phyloP scores from a whole-genome alignment of 805 yeast species.

The Cyberlindnera japonica region DNA sequence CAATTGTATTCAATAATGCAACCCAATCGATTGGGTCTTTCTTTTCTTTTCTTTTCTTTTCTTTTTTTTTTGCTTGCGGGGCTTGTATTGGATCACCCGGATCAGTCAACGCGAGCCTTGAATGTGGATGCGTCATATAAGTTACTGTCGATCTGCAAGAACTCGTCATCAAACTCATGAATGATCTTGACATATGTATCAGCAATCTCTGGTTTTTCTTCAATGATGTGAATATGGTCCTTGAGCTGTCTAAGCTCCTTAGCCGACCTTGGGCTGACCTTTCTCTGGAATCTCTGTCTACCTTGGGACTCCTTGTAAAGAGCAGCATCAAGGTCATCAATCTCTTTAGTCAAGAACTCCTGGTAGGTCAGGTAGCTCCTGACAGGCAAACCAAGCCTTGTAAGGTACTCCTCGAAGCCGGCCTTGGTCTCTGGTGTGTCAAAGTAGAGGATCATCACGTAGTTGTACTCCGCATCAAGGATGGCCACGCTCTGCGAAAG shows the following conservation, averaged over 20 bases:
- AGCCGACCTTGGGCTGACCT: slow-evolving; percentile 20
- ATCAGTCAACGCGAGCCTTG: slow-evolving; percentile 3
- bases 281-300: slow-evolving; percentile 21
- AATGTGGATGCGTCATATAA: slow-evolving; percentile 10
- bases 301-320: slow-evolving; percentile 23
- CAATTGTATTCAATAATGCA: too few species aligned
- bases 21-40: too few species aligned
- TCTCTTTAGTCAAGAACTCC: slow-evolving; percentile 12
- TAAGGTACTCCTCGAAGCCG: slow-evolving; percentile 9
- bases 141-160: slow-evolving; percentile 15
- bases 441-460: slow-evolving; percentile 20
- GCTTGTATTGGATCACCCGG: too few species aligned
- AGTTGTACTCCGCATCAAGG: slow-evolving; percentile 24
- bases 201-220: slow-evolving; percentile 15
- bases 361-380: slow-evolving; percentile 6
- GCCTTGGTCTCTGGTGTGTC: slow-evolving; percentile 7
- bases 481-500: slow-evolving; percentile 14
- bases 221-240: slow-evolving; percentile 19
- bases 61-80: too few species aligned
- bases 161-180: slow-evolving; percentile 22
- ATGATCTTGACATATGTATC: slow-evolving; percentile 16
- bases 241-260: slow-evolving; percentile 14
- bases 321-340: slow-evolving; percentile 22
- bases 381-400: slow-evolving; percentile 9
- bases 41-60: too few species aligned